Conservation (phyloP, 2,329 filamentous ascomycete genomes). For the Blumeria hordei region DNA sequence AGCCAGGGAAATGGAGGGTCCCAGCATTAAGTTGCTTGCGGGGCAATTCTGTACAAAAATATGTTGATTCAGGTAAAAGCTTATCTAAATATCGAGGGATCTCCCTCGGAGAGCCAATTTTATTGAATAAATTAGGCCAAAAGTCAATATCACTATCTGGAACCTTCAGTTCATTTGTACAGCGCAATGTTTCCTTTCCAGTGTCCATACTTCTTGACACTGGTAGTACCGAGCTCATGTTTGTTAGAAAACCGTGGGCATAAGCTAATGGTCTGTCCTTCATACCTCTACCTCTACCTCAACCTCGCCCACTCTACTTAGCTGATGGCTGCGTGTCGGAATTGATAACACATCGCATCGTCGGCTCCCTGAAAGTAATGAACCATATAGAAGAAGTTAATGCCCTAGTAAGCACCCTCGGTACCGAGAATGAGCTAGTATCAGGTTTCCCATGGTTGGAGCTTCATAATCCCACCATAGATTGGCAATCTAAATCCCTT, state of each 20-base stretch:
- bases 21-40: neutral
- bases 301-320: neutral
- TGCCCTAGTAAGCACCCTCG: neutral
- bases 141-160: neutral
- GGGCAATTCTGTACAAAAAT: neutral
- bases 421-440: neutral
- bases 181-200: neutral
- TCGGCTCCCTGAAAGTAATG: neutral
- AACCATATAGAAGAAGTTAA: neutral
- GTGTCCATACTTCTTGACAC: neutral
- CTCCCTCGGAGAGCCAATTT: neutral
- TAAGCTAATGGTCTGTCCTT: neutral
- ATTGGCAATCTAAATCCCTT: neutral
- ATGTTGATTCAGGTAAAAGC: neutral
- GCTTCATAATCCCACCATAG: neutral
- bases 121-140: neutral
- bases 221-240: neutral
- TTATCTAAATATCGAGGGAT: neutral
- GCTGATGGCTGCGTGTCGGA: neutral
- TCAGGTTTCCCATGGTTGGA: neutral
- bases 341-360: neutral
- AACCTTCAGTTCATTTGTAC: neutral
- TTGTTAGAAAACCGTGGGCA: conserved; percentile 1
- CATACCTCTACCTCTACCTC: too few relatives aligned
- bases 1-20: neutral